phyloP scores from a whole-genome alignment of 129 eudicot genomes.

The Chrysanthemum seticuspe region DNA sequence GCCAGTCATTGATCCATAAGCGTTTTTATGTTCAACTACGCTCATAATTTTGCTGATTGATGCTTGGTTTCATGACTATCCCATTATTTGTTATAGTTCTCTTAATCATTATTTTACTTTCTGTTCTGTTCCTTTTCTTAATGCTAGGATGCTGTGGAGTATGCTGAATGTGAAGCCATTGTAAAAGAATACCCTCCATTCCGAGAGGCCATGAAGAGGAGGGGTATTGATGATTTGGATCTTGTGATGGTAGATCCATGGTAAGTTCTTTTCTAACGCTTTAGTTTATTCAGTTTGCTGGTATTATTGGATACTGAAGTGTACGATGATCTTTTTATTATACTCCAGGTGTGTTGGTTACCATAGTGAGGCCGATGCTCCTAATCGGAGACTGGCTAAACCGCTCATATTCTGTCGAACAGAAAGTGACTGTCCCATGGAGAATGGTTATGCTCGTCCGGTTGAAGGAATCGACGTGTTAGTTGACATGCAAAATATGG shows the following conservation, averaged over 20 bases:
- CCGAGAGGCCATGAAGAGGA: conserved; percentile 70
- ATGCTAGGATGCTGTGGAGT: conserved; percentile 87
- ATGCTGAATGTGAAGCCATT: conserved; percentile 95
- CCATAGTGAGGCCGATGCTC: conserved; percentile 75
- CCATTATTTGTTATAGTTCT: neutral
- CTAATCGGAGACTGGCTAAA: conserved; percentile 74
- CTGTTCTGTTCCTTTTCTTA: neutral
- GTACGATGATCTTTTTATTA: conserved; percentile 11
- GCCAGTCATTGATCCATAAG: neutral
- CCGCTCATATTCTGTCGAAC: conserved; percentile 82
- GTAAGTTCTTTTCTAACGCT: conserved; percentile 23
- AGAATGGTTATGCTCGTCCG: conserved; percentile 85
- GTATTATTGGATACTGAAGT: neutral
- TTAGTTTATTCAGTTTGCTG: neutral
- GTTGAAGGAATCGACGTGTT: conserved; percentile 81
- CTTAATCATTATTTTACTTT: conserved; percentile 9
- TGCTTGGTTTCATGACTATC: conserved; percentile 17
- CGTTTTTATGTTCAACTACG: conserved; percentile 1
- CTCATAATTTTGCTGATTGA: neutral
- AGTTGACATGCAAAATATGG: conserved; percentile 85
- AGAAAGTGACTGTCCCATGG: conserved; percentile 82
- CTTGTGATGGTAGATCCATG: conserved; percentile 84
- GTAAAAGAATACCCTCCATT: conserved; percentile 71
- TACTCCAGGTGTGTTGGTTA: conserved; percentile 73
- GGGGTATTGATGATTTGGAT: conserved; percentile 81